phyloP scores from a whole-genome alignment of 1,139 yeast species.

The Sugiyamaella neomexicana region DNA sequence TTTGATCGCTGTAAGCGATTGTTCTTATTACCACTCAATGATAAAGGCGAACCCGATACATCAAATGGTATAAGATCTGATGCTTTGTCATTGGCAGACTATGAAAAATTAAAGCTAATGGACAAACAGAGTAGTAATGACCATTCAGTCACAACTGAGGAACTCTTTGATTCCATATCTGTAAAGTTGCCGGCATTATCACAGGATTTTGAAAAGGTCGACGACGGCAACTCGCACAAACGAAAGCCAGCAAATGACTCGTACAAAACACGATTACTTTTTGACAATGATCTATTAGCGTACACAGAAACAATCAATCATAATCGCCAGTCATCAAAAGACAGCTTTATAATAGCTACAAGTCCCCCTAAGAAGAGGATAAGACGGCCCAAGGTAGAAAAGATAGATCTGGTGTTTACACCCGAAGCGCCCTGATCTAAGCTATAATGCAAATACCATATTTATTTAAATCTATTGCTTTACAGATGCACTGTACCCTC shows the following conservation, averaged over 20 bases:
- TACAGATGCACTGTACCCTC: conserved; percentile 32
- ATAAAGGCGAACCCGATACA: background rate
- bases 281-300: background rate
- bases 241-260: conserved; percentile 1
- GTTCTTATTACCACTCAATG: conserved; percentile 18
- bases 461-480: background rate
- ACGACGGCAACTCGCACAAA: background rate
- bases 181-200: background rate
- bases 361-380: background rate
- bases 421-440: background rate
- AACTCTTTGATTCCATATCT: conserved; percentile 5
- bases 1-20: conserved; percentile 27
- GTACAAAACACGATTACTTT: background rate
- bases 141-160: conserved; percentile 11
- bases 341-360: background rate
- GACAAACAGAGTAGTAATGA: conserved; percentile 4
- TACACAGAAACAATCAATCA: background rate
- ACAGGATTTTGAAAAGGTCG: conserved; percentile 2
- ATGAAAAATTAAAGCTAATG: conserved; percentile 1
- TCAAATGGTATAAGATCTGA: background rate
- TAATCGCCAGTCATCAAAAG: background rate
- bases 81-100: background rate
- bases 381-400: background rate
- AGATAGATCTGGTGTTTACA: background rate
- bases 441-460: background rate